Base-by-base conservation (phyloP, 352 stramenopile genomes). In the Globisporangium nodosum region DNA sequence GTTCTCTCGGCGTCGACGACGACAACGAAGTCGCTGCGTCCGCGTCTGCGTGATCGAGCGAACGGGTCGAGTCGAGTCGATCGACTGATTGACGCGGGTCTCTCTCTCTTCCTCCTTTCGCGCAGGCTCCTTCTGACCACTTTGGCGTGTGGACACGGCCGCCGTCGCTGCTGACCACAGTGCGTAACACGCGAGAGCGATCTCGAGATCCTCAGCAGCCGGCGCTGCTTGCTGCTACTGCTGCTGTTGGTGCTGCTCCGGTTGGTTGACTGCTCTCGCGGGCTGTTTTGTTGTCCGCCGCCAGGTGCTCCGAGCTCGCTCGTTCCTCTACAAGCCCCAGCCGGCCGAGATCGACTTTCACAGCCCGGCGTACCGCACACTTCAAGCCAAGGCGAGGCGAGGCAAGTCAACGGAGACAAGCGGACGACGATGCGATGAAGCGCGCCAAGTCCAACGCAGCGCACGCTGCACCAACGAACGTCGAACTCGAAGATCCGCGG, bases 41-140 rank as follows among this genome's bases (percentile, higher is more conserved):
- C 12, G 11, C 33, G 35, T 15, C 20, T 31, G 20, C 52, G 40
- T 30, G 33, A 42, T 30, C 30, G 47, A 35, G 21, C 15, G 27
- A 53, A 13, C 12, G 21, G 46, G 13, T 30, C 11, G 54, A 56
- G 33, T 16, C 24, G 21, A 31, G n/a, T n/a, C 15, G 35, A 21
- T 35, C 21, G 55, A 54, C 31, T 45, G 35, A 55, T 61, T 42
- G 55, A 39, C 16, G 30, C 12, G 11, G 18, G 24, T 27, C 24
- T 27, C 24, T 49, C 27, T 20, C 46, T 21, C 47, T 54, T 52
- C 15, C 39, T 43, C 13, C 21, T 50, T 5, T 15, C 15, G 39
- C 16, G 24, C 58, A 20, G 58, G 52, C 58, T 64, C 58, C 40
- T 64, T 64, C 58, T 64, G 58, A 58, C 58, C 58, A 64, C 58